These are phyloP conservation scores for Aureobasidium leucospermi DNA, from an alignment of 2,329 filamentous ascomycete genomes.

Conservation along the genomic window DNA sequence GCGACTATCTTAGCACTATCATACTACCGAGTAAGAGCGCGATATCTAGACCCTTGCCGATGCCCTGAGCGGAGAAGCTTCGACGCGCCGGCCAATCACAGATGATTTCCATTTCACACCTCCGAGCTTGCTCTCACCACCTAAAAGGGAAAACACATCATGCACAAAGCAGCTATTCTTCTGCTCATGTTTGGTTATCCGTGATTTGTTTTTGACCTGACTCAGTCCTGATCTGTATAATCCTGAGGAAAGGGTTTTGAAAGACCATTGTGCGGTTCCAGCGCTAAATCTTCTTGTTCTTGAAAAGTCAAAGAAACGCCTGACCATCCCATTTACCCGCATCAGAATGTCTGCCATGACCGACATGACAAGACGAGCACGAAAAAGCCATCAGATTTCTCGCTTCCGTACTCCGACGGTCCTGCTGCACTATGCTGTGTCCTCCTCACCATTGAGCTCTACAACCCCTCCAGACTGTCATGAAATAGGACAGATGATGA, in stretches of 20 bases:
- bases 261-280: neutral
- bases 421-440: constrained; percentile 1
- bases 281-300: neutral
- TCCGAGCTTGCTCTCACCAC: neutral
- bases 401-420: neutral
- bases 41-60: neutral
- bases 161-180: no score
- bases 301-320: neutral
- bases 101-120: neutral
- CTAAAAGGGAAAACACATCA: no score
- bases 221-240: neutral
- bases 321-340: neutral
- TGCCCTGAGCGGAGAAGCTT: neutral
- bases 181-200: no score
- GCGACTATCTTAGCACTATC: no score
- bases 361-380: neutral
- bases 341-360: neutral
- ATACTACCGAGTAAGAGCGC: neutral
- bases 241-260: neutral
- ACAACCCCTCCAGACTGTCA: neutral
- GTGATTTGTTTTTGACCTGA: neutral
- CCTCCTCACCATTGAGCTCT: neutral
- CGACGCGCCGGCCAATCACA: neutral
- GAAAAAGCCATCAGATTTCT: neutral
- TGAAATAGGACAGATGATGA: neutral